Evolutionary conservation across 148 eudicot genomes (phyloP), one percentile per base, ranked within the genome.

Genomic region (Camellia japonica): DNA sequence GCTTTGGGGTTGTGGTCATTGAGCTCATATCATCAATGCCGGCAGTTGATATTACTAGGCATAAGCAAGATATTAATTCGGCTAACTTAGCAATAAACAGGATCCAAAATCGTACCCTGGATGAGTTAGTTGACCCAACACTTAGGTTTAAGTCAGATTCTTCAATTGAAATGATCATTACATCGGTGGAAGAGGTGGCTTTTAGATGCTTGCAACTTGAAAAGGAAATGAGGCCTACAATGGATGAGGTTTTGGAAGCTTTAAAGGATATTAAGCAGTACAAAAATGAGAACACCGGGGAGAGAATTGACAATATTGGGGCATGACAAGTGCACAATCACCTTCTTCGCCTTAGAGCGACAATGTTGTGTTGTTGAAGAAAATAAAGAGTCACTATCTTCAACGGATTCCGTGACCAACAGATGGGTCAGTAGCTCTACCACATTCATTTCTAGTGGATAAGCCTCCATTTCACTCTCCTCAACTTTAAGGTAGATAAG

Each of bases 1-100:
- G 90, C 76, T 87, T 87, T 63, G 90, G 90, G 13, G 90, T 87
- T 54, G 90, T 87, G 49, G 86, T 85, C 10, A 73, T 79, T 3
- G 88, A 88, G 82, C 85, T 88, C 54, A 79, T 88, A 58, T 88
- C 90, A 63, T 88, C 90, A 42, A n/a, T 83, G 83, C 83, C 85
- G 15, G 86, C 90, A 4, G 74, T 88, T 23, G 88, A 88, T 14
- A 77, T 88, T 4, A 79, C 16, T 16, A 88, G 88, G 72, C 59
- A 82, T 3, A 72, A 78, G 0, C 80, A 84, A 42, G 87, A 85
- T 30, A 82, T 88, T 9, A 88, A 85, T 11, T 74, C 85, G 74
- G 80, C 90, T 23, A 60, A 55, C 38, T 79, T 81, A 70, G 90
- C 90, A 42, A 85, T 88, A 79, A 83, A 80, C 69, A 79, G 74